Conservation (phyloP, 1,284 basidiomycete species). For the Mycocalia duriaeana region DNA sequence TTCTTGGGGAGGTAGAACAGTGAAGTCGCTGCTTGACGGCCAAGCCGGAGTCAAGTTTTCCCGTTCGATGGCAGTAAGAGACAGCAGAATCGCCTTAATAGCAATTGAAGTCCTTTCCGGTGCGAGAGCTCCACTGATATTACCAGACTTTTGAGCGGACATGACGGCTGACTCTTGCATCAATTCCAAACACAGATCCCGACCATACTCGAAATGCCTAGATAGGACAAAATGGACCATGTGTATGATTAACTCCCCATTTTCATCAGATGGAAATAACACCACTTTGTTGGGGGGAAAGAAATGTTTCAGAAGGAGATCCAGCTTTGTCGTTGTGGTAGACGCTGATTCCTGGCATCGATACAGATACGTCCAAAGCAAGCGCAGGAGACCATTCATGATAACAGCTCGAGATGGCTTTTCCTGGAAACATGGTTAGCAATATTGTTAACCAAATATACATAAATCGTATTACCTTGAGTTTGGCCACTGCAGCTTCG, state of each 20-base stretch:
- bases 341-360: slow-evolving; percentile 85
- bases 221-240: slow-evolving; percentile 82
- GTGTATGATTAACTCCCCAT: slow-evolving; percentile 73
- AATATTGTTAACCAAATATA: not conserved
- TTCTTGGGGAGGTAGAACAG: slow-evolving; percentile 48
- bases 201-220: slow-evolving; percentile 84
- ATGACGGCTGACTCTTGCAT: slow-evolving; percentile 61
- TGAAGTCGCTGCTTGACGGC: slow-evolving; percentile 75
- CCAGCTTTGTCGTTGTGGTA: slow-evolving; percentile 75
- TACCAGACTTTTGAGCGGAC: slow-evolving; percentile 36
- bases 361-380: slow-evolving; percentile 93
- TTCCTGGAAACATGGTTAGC: slow-evolving; percentile 49
- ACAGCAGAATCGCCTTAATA: slow-evolving; percentile 74
- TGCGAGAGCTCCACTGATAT: slow-evolving; percentile 42
- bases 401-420: slow-evolving; percentile 69
- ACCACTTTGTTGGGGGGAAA: slow-evolving; percentile 70
- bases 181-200: slow-evolving; percentile 77
- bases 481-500: slow-evolving; percentile 66
- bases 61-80: slow-evolving; percentile 67
- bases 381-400: slow-evolving; percentile 79
- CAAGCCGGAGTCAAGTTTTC: slow-evolving; percentile 69
- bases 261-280: slow-evolving; percentile 71
- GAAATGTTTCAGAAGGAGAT: slow-evolving; percentile 72
- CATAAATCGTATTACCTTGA: slow-evolving; percentile 58
- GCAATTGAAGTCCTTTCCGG: slow-evolving; percentile 76